These are phyloP conservation scores for Taiwanofungus camphoratus DNA, from an alignment of 1,284 basidiomycete species.

Conservation along the genomic window DNA sequence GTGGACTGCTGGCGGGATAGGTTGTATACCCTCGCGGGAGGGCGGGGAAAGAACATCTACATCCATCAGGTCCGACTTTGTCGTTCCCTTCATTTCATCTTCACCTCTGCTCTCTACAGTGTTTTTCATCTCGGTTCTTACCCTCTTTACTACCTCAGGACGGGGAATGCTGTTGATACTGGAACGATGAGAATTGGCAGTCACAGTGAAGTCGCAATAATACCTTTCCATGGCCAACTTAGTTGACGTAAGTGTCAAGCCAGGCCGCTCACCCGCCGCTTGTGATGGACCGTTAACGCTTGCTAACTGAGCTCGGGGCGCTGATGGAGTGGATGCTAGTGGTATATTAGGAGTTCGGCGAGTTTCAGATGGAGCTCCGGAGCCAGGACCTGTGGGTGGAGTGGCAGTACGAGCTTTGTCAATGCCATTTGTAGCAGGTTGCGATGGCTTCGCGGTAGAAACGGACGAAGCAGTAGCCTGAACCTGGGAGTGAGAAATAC, in stretches of 20 bases:
- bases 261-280: slow-evolving; percentile 9
- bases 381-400: slow-evolving; percentile 33
- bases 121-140: slow-evolving; percentile 43
- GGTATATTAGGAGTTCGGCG: slow-evolving; percentile 29
- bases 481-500: slow-evolving; percentile 3
- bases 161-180: slow-evolving; percentile 52
- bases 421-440: slow-evolving; percentile 20
- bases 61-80: slow-evolving; percentile 34
- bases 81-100: slow-evolving; percentile 10
- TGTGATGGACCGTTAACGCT: slow-evolving; percentile 19
- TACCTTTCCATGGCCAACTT: slow-evolving; percentile 66
- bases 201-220: slow-evolving; percentile 5
- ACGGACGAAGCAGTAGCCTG: slow-evolving; percentile 32
- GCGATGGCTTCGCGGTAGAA: slow-evolving; percentile 32
- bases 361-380: slow-evolving; percentile 25
- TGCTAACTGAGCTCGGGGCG: slow-evolving; percentile 46
- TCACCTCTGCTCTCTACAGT: slow-evolving; percentile 23
- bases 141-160: slow-evolving; percentile 70
- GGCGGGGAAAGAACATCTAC: slow-evolving; percentile 25
- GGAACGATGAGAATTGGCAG: neutral
- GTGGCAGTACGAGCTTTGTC: slow-evolving; percentile 39
- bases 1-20: neutral
- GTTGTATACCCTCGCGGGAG: neutral
- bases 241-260: slow-evolving; percentile 31
- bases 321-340: slow-evolving; percentile 42